Percentiles rank a stretch among this genome's conserved stretches.
These are phyloP conservation scores for Candida sp. DNA, from an alignment of 1,139 yeast genomes.

Conservation along the genomic window DNA sequence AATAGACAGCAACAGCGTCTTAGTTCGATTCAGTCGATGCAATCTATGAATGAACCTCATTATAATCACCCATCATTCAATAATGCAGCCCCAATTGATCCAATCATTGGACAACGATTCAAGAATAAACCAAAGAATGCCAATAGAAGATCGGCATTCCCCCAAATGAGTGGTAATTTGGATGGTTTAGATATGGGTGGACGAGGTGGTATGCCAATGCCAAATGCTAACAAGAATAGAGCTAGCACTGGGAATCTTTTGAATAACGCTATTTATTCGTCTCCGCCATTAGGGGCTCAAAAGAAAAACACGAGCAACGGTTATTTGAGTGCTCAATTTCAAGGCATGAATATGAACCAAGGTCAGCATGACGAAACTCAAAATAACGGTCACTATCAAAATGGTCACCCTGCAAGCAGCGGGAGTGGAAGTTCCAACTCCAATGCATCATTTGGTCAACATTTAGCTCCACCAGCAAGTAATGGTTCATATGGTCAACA, in stretches of 20 bases:
- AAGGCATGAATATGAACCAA: constrained; percentile 6
- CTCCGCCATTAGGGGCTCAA: constrained; percentile 10
- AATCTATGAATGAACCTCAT: constrained; percentile 1
- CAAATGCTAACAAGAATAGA: constrained; percentile 17
- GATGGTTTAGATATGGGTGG: constrained; percentile 46
- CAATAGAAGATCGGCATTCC: constrained; percentile 36
- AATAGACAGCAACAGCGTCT: background rate
- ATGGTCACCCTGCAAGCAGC: constrained; percentile 2
- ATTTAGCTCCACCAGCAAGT: background rate
- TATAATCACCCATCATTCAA: constrained; percentile 6
- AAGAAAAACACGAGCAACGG: constrained; percentile 13
- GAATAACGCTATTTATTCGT: background rate
- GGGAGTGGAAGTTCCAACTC: constrained; percentile 2
- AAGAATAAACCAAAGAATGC: constrained; percentile 24
- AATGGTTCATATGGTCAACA: constrained; percentile 10
- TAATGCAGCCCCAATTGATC: constrained; percentile 22
- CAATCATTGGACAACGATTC: constrained; percentile 22
- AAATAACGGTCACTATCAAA: constrained; percentile 6
- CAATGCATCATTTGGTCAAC: constrained; percentile 2
- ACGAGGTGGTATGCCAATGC: constrained; percentile 48
- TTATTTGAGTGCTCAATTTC: constrained; percentile 1
- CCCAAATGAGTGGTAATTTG: constrained; percentile 27
- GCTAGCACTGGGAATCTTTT: constrained; percentile 15
- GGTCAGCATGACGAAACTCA: constrained; percentile 1
- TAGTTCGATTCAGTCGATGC: constrained; percentile 5